Evolutionary conservation across 495 filamentous ascomycete genomes (phyloP), one percentile per base, ranked within the genome.

Genomic region (Thermochaetoides thermophila): DNA sequence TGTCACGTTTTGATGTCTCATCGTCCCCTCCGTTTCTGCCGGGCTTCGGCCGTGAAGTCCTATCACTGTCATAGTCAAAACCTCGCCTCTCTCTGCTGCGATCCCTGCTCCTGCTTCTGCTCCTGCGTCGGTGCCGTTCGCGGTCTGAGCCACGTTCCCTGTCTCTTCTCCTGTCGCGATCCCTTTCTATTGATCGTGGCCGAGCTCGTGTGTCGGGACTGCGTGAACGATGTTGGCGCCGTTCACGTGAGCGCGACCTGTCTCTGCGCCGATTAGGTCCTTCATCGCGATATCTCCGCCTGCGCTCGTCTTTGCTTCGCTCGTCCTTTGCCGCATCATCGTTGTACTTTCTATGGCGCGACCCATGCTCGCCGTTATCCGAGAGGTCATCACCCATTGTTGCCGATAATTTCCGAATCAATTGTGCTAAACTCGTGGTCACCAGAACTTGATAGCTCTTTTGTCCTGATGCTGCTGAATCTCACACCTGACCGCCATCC

Each of bases 221-320:
- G 32, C 45, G 46, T 9, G 61, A 64, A 17, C 59, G 56, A 24
- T 53, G 40, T 24, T 40, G 43, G 16, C 41, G 43, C 35, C 43
- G 45, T 11, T 50, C 47, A 28, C 46, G 37, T 17, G 56, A 60
- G 8, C 42, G 44, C 27, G 32, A 39, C 17, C 46, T 43, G 8
- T 21, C 40, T 17, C 29, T 38, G 32, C 35, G 37, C 31, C 46
- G 43, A 13, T 46, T 31, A 2, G 32, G n/a, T 11, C 55, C 46
- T 19, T 47, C 37, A 16, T 39, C 38, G 0, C 23, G 28, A 14
- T 32, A 12, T 12, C 33, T 34, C 18, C 27, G 33, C 18, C 31
- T 48, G 9, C 21, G 36, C 9, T 38, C 37, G 20, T 30, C 37
- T 34, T 23, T 21, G 21, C 19, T 23, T 10, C 33, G 29, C 15